Conservation (phyloP, 768 basidiomycete genomes). For the Trametes cubensis region DNA sequence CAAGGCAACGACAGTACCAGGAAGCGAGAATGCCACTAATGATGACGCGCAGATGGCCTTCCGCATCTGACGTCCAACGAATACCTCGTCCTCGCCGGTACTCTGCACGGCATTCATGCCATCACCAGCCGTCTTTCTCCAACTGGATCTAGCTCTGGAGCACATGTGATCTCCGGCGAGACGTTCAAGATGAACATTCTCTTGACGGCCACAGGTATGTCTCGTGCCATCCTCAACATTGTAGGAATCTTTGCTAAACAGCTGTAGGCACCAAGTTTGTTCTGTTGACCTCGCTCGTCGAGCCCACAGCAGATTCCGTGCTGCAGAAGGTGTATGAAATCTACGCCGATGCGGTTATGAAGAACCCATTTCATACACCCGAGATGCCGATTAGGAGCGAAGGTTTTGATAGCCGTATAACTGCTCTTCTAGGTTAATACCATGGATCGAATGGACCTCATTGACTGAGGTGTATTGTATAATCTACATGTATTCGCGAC, state of each 20-base stretch:
- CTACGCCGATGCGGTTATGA: slow-evolving; percentile 96
- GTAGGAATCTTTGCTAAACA: slow-evolving; percentile 1
- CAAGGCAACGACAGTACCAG: slow-evolving; percentile 31
- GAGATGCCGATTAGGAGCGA: slow-evolving; percentile 98
- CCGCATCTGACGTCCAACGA: slow-evolving; percentile 90
- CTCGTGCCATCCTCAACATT: background rate
- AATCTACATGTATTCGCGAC: background rate
- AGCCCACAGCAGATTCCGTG: slow-evolving; percentile 66
- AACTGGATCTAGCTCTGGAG: slow-evolving; percentile 78
- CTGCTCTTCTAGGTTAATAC: slow-evolving; percentile 41
- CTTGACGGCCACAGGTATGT: slow-evolving; percentile 83
- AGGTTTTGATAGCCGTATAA: slow-evolving; percentile 78
- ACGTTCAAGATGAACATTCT: slow-evolving; percentile 92
- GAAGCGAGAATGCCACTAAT: background rate
- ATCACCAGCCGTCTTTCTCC: slow-evolving; percentile 93
- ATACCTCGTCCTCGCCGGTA: slow-evolving; percentile 93
- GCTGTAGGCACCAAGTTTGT: slow-evolving; percentile 91
- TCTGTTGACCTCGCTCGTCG: slow-evolving; percentile 79
- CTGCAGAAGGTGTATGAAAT: slow-evolving; percentile 89
- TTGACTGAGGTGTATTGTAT: background rate
- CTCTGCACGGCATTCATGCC: slow-evolving; percentile 97
- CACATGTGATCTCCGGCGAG: slow-evolving; percentile 95
- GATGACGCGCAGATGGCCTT: slow-evolving; percentile 72
- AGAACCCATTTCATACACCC: slow-evolving; percentile 98
- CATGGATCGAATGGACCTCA: background rate